Base-by-base conservation (phyloP, 305 asterid genomes). In the Fraxinus paxiana region DNA sequence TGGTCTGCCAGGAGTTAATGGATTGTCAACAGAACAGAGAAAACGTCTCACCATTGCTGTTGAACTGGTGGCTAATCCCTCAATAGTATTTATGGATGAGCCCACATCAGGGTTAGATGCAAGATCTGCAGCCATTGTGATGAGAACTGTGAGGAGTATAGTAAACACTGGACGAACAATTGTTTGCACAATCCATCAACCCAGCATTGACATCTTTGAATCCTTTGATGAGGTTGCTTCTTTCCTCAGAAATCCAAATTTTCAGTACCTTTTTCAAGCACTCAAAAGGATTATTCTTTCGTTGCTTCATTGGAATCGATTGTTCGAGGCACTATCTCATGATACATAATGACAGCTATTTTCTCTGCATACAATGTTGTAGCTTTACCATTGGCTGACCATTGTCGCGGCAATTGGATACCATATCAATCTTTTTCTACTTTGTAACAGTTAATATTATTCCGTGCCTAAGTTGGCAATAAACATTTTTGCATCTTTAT, bases 41-140 rank as follows among this genome's bases (percentile, higher is more conserved):
- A 95, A 93, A 79, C 95, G 98, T 77, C 92, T 93, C 73, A 95
- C 98, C 33, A 95, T 95, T 83, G 98, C 98, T 54, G 93, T 94
- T 86, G 98, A 94, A 89, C 92, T 94, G 71, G 98, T 94, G 65
- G 96, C 98, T 73, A 94, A 94, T 84, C 98, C 98, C 79, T 94
- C 97, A 43, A 89, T 94, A 77, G 94, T 94, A 41, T 94, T 94
- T 84, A 94, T 94, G 98, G 98, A 94, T 85, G 97, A 94, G 86
- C 98, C 98, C 81, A 94, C 98, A 35, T 93, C 98, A 71, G 98
- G 98, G 43, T 89, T 95, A 90, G 98, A 95, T 83, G 98, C 98
- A 69, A 92, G 98, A 85, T 87, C 98, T 84, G 98, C 98, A 35
- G 98, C 98, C 78, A 95, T 95, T 80, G 98, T 95, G 85, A 94